Percentiles rank a stretch among this genome's conserved stretches.
Conservation (phyloP, 805 yeast species). For the Zygoascus ofunaensis region DNA sequence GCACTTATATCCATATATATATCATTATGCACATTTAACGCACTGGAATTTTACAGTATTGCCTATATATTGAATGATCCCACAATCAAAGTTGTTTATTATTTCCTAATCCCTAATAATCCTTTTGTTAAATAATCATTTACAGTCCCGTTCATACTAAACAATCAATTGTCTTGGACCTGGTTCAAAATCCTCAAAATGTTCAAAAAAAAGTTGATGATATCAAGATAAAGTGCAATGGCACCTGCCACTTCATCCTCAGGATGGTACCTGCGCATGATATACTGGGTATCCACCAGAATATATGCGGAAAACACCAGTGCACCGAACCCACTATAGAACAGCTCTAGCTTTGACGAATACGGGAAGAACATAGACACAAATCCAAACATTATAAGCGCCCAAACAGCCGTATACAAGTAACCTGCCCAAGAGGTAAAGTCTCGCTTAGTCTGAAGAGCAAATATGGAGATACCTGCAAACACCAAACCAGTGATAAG, state of each 20-base stretch:
- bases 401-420: constrained; percentile 50
- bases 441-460: constrained; percentile 70
- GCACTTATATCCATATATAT: too few species aligned
- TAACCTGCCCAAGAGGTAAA: constrained; percentile 59
- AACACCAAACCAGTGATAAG: constrained; percentile 61
- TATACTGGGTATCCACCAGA: constrained; percentile 71
- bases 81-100: too few species aligned
- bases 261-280: constrained; percentile 63
- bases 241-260: constrained; percentile 85
- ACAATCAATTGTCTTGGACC: constrained; percentile 12
- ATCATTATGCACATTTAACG: too few species aligned
- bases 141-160: too few species aligned
- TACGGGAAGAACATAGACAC: constrained; percentile 59
- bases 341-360: constrained; percentile 44
- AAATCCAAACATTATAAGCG: constrained; percentile 62
- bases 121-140: too few species aligned
- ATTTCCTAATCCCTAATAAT: background rate
- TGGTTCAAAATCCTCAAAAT: constrained; percentile 53
- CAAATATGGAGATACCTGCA: constrained; percentile 66
- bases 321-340: constrained; percentile 69
- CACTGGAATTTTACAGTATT: too few species aligned
- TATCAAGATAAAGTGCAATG: constrained; percentile 68
- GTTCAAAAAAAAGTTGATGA: constrained; percentile 69
- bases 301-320: constrained; percentile 62
- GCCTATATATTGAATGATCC: too few species aligned